Evolutionary conservation across 495 filamentous ascomycete species (phyloP).

Genomic region (Neurospora sublineolata): DNA sequence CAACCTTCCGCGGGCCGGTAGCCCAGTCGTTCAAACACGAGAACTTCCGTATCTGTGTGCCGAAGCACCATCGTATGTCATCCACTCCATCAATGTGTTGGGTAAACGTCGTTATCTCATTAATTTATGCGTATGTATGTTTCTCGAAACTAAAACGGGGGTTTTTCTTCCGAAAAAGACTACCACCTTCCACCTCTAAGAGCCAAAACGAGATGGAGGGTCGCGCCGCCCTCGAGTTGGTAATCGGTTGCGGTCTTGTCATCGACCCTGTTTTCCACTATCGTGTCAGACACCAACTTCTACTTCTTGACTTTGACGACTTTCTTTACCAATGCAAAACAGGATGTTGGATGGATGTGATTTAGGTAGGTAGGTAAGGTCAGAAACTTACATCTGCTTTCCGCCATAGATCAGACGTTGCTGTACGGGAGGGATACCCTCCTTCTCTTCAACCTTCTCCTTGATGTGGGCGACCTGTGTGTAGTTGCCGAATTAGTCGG

Average conservation of each 20-base stretch:
- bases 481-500: not conserved
- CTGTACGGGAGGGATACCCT: conserved; percentile 94
- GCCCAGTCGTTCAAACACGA: not conserved
- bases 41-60: not conserved
- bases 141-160: not conserved
- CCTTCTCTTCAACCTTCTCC: conserved; percentile 96
- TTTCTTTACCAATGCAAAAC: not conserved
- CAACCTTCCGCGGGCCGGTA: not conserved
- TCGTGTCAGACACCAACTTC: not conserved
- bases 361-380: not conserved
- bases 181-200: conserved; percentile 57
- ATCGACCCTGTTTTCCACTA: conserved; percentile 57
- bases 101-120: not conserved
- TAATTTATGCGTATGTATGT: not conserved
- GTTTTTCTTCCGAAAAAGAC: not conserved
- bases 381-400: conserved; percentile 79
- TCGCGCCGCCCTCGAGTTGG: conserved; percentile 80
- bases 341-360: not conserved
- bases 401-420: conserved; percentile 92
- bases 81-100: not conserved
- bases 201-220: conserved; percentile 89
- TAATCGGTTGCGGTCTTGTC: conserved; percentile 82
- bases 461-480: conserved; percentile 86
- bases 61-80: not conserved
- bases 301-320: not conserved